These are phyloP conservation scores for Aspergillus brasiliensis DNA, from an alignment of 2,329 filamentous ascomycete species.

Conservation along the genomic window DNA sequence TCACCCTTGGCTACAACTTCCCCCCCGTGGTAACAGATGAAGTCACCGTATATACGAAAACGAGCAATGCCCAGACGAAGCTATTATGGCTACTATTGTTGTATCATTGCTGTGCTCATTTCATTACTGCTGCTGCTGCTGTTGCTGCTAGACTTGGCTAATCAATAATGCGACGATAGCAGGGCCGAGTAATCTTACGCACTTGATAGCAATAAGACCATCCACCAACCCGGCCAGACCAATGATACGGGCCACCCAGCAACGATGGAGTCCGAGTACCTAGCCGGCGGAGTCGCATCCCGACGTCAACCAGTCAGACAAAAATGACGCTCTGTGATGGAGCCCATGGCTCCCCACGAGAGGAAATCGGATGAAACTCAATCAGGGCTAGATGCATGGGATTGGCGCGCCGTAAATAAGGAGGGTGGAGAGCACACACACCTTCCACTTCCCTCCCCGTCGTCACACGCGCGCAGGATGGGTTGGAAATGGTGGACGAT, in stretches of 20 bases:
- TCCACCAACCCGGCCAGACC: background rate
- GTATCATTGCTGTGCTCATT: background rate
- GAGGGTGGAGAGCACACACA: conserved; percentile 12
- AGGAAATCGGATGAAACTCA: conserved; percentile 24
- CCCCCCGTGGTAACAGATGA: background rate
- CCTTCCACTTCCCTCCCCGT: background rate
- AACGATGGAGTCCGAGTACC: conserved; percentile 7
- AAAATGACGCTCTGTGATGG: conserved; percentile 23
- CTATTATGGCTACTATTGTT: background rate
- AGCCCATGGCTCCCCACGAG: conserved; percentile 17
- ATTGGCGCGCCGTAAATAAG: conserved; percentile 15
- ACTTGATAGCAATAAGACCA: background rate
- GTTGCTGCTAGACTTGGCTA: background rate
- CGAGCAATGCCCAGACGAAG: background rate
- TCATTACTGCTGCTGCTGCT: background rate
- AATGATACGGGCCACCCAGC: background rate
- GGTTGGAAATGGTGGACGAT: background rate
- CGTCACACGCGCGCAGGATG: conserved; percentile 3
- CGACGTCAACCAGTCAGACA: conserved; percentile 17
- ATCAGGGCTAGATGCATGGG: conserved; percentile 17
- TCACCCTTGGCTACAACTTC: background rate
- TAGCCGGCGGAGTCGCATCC: conserved; percentile 17
- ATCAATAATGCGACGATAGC: background rate
- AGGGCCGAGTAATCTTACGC: background rate
- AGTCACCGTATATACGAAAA: background rate